These are phyloP conservation scores for Peronospora tabacina DNA, from an alignment of 352 stramenopile genomes.

Conservation along the genomic window DNA sequence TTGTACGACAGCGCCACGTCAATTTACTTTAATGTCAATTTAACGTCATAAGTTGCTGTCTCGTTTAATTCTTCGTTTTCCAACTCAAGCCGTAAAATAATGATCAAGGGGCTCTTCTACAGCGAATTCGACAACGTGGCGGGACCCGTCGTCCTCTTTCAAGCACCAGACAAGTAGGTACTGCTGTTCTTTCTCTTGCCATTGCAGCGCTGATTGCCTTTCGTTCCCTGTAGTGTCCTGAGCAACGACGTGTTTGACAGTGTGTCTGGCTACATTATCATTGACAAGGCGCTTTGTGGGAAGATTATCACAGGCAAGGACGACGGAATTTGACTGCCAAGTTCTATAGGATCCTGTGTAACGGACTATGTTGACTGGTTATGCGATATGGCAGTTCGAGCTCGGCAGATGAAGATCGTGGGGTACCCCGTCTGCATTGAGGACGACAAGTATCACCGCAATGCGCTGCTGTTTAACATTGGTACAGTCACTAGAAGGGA, in stretches of 20 bases:
- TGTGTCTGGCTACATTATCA: slow-evolving; percentile 85
- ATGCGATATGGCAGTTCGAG: slow-evolving; percentile 34
- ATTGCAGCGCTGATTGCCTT: background rate
- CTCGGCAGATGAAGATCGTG: slow-evolving; percentile 79
- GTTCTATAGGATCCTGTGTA: background rate
- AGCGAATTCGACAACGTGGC: slow-evolving; percentile 89
- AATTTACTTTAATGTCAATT: too few relatives aligned
- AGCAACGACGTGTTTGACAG: slow-evolving; percentile 82
- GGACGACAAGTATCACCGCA: slow-evolving; percentile 87
- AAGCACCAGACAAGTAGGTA: slow-evolving; percentile 69
- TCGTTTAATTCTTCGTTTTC: too few relatives aligned
- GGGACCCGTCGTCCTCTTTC: slow-evolving; percentile 86
- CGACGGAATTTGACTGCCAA: background rate
- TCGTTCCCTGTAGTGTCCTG: slow-evolving; percentile 42
- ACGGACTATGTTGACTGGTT: background rate
- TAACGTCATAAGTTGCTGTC: too few relatives aligned
- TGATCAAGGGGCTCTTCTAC: slow-evolving; percentile 87
- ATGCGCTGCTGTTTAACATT: slow-evolving; percentile 86
- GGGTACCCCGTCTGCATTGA: slow-evolving; percentile 84
- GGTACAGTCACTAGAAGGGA: slow-evolving; percentile 13
- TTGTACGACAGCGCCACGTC: too few relatives aligned
- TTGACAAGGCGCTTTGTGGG: slow-evolving; percentile 79
- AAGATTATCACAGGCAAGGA: slow-evolving; percentile 72
- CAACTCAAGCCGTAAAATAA: too few relatives aligned
- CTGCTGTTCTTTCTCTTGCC: background rate